Conservation (phyloP, 495 filamentous ascomycete genomes). For the Chaetomidium leptoderma region DNA sequence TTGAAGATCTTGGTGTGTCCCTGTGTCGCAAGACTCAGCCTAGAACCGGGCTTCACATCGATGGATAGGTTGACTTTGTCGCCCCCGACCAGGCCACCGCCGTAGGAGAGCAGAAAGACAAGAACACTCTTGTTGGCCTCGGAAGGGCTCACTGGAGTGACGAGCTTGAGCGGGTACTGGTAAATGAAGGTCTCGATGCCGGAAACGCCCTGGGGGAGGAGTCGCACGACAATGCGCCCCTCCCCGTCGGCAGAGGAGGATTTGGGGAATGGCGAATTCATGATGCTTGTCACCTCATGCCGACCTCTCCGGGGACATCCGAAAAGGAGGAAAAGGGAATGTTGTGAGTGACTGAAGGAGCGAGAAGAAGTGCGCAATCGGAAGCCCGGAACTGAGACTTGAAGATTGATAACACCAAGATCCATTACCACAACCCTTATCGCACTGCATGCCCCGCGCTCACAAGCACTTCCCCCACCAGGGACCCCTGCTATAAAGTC, state of each 20-base stretch:
- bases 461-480: constrained; percentile 8
- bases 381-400: neutral
- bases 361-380: neutral
- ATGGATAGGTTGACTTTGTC: constrained; percentile 74
- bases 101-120: constrained; percentile 87
- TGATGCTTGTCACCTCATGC: constrained; percentile 29
- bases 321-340: neutral
- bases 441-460: constrained; percentile 5
- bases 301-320: neutral
- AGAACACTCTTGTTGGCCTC: constrained; percentile 60
- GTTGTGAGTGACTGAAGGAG: neutral
- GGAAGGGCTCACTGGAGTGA: constrained; percentile 57
- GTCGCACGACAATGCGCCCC: constrained; percentile 67
- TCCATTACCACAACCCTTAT: constrained; percentile 15
- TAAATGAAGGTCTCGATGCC: constrained; percentile 73
- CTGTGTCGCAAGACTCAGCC: constrained; percentile 83
- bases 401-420: neutral
- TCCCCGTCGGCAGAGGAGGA: constrained; percentile 69
- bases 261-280: constrained; percentile 60
- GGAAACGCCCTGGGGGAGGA: constrained; percentile 67
- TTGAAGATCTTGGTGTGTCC: constrained; percentile 96
- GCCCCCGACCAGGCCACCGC: constrained; percentile 83
- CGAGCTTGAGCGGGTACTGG: constrained; percentile 92
- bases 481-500: neutral
- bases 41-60: constrained; percentile 57